Evolutionary conservation across 2,329 filamentous ascomycete species (phyloP).

Genomic region (Cladorrhinum sp.): DNA sequence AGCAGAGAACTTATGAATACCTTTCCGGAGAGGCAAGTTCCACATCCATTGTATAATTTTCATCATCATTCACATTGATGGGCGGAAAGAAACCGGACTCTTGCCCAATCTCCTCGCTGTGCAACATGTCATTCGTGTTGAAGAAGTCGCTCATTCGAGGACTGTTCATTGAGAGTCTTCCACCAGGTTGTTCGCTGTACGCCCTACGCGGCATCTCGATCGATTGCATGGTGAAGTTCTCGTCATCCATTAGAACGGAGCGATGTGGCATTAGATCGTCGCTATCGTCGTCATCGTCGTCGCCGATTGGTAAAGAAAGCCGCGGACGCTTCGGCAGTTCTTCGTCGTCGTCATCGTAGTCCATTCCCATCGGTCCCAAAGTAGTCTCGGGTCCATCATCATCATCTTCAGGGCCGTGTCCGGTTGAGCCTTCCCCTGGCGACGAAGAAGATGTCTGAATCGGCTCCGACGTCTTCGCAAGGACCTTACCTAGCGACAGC

Average conservation of each 20-base stretch:
- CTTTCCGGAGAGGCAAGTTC: slow-evolving; percentile 40
- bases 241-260: slow-evolving; percentile 55
- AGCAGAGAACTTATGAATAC: slow-evolving; percentile 1
- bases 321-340: slow-evolving; percentile 27
- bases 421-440: slow-evolving; percentile 24
- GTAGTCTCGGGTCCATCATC: slow-evolving; percentile 21
- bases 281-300: slow-evolving; percentile 46
- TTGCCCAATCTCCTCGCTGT: slow-evolving; percentile 41
- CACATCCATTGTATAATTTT: slow-evolving; percentile 37
- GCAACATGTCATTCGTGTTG: slow-evolving; percentile 34
- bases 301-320: slow-evolving; percentile 32
- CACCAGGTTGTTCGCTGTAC: slow-evolving; percentile 43
- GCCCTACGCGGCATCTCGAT: slow-evolving; percentile 58
- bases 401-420: slow-evolving; percentile 11
- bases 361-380: slow-evolving; percentile 20
- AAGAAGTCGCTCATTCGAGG: slow-evolving; percentile 56
- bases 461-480: slow-evolving; percentile 48
- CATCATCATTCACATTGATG: slow-evolving; percentile 42
- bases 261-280: slow-evolving; percentile 54
- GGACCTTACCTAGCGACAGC: slow-evolving; percentile 51
- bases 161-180: slow-evolving; percentile 50
- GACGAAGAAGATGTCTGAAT: slow-evolving; percentile 49
- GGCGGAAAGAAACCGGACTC: slow-evolving; percentile 54
- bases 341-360: slow-evolving; percentile 25
- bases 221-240: slow-evolving; percentile 57